Base-by-base conservation (phyloP, 2,329 filamentous ascomycete species). In the Cercospora brassicicola region DNA sequence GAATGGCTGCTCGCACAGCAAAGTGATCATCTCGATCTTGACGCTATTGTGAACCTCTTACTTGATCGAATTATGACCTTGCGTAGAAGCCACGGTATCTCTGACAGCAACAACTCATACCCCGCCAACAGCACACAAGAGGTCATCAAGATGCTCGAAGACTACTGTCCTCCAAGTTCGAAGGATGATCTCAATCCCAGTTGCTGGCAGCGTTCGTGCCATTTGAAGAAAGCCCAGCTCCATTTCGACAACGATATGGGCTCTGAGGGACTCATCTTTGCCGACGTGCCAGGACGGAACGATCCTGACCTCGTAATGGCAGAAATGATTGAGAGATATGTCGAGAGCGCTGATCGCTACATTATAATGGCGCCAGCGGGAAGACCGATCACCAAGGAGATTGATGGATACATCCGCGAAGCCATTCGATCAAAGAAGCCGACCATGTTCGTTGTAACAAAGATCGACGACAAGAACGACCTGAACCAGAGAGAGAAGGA, bases 251-350 rank as follows among this genome's bases (percentile, higher is more conserved):
- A 64, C 26, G 55, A 64, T 18, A 39, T 75, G 13, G 70, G 73
- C n/a, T 60, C 69, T 7, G 62, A 53, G 3, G 73, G 73, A 7
- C 28, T 72, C 2, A 36, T 67, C 2, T 26, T 74, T 23, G 68
- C 72, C 3, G 74, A 75, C 55, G 59, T 67, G 2, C 71, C 74
- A 1, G 74, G 73, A 0, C 60, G 60, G n/a, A 62, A 62, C 2
- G 60, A 62, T 36, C 42, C 60, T 4, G 60, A 62, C 3, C 2
- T 28, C 2, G 60, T 18, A 0, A 23, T 62, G 60, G 15, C 4
- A 4, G 26, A 36, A 7, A 33, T 53, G 60, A 48, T 55, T 1
- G 45, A 55, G 42, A 3, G 15, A 1, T 62, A 62, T 5, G 26
- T 62, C 11, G 2, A n/a, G 26, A 15, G 15, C n/a, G 23, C 60